A percentile compares a stretch with the other conserved stretches of the same genome.
phyloP scores from a whole-genome alignment of 2,329 filamentous ascomycete species.

The Xylariaceae sp. region DNA sequence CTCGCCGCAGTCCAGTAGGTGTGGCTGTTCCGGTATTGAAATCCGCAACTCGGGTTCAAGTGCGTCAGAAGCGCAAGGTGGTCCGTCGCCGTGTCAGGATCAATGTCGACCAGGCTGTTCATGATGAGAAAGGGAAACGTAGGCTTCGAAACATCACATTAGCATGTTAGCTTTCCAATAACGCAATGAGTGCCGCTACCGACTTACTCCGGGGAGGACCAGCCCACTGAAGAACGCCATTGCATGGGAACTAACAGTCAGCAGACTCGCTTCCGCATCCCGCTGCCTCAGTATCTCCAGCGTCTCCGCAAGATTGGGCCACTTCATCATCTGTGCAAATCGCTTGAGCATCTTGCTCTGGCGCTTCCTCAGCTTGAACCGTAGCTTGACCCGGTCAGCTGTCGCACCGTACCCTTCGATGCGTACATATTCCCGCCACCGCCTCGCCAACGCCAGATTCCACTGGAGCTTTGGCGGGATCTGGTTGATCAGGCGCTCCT shows the following conservation, averaged over 20 bases:
- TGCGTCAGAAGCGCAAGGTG: conserved; percentile 63
- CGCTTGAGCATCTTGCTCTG: conserved; percentile 64
- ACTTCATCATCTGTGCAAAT: conserved; percentile 69
- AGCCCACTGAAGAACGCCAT: conserved; percentile 75
- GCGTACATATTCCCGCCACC: conserved; percentile 66
- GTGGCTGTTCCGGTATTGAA: conserved; percentile 68
- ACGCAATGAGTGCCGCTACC: no score
- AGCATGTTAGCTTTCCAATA: no score
- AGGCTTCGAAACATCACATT: conserved; percentile 33
- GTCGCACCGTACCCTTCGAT: conserved; percentile 55
- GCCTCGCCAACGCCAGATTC: conserved; percentile 66
- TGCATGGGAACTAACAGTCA: conserved; percentile 61
- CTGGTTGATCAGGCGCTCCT: conserved; percentile 57
- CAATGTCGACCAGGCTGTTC: conserved; percentile 71
- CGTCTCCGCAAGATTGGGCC: conserved; percentile 65
- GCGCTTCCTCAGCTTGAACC: conserved; percentile 58
- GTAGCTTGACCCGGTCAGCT: conserved; percentile 54
- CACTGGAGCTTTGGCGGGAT: conserved; percentile 67
- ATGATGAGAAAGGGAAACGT: conserved; percentile 70
- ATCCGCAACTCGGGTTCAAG: conserved; percentile 63
- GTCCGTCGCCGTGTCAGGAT: conserved; percentile 61
- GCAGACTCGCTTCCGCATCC: conserved; percentile 52
- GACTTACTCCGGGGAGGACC: conserved; percentile 61
- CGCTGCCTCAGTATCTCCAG: conserved; percentile 56
- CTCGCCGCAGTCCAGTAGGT: conserved; percentile 71